These are phyloP conservation scores for Gaillardinia entomophila DNA, from an alignment of 805 yeast genomes.

Conservation along the genomic window DNA sequence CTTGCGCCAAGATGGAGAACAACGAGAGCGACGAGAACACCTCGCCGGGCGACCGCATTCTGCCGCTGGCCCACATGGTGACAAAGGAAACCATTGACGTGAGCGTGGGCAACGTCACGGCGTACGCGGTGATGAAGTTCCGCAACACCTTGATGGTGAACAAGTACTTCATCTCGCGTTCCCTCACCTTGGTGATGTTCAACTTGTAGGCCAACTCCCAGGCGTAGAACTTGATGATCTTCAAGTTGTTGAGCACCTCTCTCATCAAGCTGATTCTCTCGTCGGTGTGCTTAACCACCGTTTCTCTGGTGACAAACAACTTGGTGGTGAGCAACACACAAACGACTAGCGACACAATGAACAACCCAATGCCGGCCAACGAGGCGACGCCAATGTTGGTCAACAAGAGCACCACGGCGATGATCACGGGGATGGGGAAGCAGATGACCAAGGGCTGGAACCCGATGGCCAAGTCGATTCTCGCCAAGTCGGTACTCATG, in stretches of 20 bases:
- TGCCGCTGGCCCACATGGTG: conserved; percentile 41
- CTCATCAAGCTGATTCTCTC: conserved; percentile 37
- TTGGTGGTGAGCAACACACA: conserved; percentile 31
- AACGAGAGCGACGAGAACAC: conserved; percentile 40
- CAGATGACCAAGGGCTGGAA: conserved; percentile 37
- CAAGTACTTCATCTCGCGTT: conserved; percentile 33
- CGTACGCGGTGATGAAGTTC: conserved; percentile 36
- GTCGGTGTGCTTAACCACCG: conserved; percentile 34
- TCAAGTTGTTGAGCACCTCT: conserved; percentile 35
- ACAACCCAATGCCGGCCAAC: conserved; percentile 37
- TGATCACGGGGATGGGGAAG: conserved; percentile 38
- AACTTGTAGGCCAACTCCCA: conserved; percentile 41
- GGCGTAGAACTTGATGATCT: conserved; percentile 40
- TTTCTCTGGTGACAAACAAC: conserved; percentile 30
- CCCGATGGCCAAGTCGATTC: conserved; percentile 40
- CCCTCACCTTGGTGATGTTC: conserved; percentile 30
- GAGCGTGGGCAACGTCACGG: conserved; percentile 37
- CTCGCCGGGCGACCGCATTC: conserved; percentile 27
- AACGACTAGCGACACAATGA: conserved; percentile 25
- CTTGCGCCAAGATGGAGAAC: conserved; percentile 38
- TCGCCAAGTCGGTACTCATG: conserved; percentile 38
- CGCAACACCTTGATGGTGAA: conserved; percentile 38
- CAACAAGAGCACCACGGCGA: conserved; percentile 31
- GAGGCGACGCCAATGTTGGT: conserved; percentile 34
- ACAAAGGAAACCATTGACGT: conserved; percentile 42